These are phyloP conservation scores for Dothideomycetes sp. DNA, from an alignment of 2,329 filamentous ascomycete species.

Conservation along the genomic window DNA sequence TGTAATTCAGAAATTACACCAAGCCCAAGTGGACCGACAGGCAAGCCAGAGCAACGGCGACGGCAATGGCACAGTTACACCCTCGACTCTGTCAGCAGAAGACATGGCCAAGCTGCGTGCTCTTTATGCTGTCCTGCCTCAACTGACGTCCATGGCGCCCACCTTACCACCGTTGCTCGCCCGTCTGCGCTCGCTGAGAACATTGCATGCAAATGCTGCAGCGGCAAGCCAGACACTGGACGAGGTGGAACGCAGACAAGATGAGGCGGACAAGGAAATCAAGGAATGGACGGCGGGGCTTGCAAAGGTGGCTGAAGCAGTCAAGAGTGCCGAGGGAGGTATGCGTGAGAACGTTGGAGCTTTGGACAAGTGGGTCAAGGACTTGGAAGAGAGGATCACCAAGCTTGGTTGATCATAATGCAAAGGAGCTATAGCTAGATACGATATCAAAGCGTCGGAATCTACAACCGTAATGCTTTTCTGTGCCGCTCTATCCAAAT, in stretches of 20 bases:
- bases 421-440: too few species aligned
- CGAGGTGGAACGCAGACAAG: conserved; percentile 66
- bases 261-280: conserved; percentile 73
- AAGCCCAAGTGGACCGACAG: conserved; percentile 42
- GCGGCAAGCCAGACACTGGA: conserved; percentile 67
- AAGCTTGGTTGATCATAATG: conserved; percentile 1
- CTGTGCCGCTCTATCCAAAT: too few species aligned
- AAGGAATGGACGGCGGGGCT: conserved; percentile 76
- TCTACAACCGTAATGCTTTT: too few species aligned
- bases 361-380: conserved; percentile 84
- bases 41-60: conserved; percentile 12
- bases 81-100: conserved; percentile 37
- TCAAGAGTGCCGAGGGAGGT: conserved; percentile 56
- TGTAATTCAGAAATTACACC: conserved; percentile 55
- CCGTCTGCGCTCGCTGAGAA: conserved; percentile 68
- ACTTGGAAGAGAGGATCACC: conserved; percentile 66
- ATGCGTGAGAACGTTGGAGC: conserved; percentile 72
- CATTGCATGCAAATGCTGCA: conserved; percentile 79
- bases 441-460: too few species aligned
- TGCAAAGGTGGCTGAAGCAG: conserved; percentile 63
- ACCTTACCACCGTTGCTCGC: conserved; percentile 78
- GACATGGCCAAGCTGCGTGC: conserved; percentile 82
- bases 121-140: conserved; percentile 77
- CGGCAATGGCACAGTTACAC: not conserved
- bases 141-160: conserved; percentile 76